Percentiles rank a stretch among this genome's conserved stretches.
Conservation (phyloP, 495 filamentous ascomycete genomes). For the Polyplosphaeria fusca region DNA sequence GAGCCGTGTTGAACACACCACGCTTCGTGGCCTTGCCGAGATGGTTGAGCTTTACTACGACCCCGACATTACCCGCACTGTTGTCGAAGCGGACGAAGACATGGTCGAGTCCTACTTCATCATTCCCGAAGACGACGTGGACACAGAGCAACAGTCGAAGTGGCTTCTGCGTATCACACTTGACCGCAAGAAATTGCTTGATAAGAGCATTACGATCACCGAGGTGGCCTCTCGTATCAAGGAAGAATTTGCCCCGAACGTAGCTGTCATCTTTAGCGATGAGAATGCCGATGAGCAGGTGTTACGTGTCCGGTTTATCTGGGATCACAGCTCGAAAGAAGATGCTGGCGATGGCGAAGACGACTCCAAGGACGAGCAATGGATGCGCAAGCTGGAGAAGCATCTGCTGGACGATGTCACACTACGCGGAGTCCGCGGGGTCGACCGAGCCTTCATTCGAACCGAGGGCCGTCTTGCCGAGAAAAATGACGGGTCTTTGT, state of each 20-base stretch:
- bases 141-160: slow-evolving; percentile 75
- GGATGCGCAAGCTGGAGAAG: slow-evolving; percentile 84
- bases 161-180: slow-evolving; percentile 96
- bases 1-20: slow-evolving; percentile 91
- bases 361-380: slow-evolving; percentile 76
- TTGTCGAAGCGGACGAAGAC: slow-evolving; percentile 81
- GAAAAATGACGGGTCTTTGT: slow-evolving; percentile 64
- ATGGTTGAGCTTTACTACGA: slow-evolving; percentile 97
- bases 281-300: slow-evolving; percentile 96
- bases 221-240: slow-evolving; percentile 90
- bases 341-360: slow-evolving; percentile 69
- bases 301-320: slow-evolving; percentile 79
- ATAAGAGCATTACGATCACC: slow-evolving; percentile 87
- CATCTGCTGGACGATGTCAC: slow-evolving; percentile 88
- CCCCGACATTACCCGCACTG: slow-evolving; percentile 79
- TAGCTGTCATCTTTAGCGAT: slow-evolving; percentile 94
- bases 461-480: slow-evolving; percentile 63
- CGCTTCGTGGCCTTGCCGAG: slow-evolving; percentile 82
- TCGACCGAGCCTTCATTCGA: slow-evolving; percentile 90
- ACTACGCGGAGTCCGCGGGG: slow-evolving; percentile 81
- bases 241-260: slow-evolving; percentile 76
- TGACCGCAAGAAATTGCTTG: slow-evolving; percentile 85
- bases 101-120: slow-evolving; percentile 98
- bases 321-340: slow-evolving; percentile 49
- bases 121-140: slow-evolving; percentile 79